Conservation (phyloP, 192 early-diverging fungal genomes). For the Podochytrium sp. region DNA sequence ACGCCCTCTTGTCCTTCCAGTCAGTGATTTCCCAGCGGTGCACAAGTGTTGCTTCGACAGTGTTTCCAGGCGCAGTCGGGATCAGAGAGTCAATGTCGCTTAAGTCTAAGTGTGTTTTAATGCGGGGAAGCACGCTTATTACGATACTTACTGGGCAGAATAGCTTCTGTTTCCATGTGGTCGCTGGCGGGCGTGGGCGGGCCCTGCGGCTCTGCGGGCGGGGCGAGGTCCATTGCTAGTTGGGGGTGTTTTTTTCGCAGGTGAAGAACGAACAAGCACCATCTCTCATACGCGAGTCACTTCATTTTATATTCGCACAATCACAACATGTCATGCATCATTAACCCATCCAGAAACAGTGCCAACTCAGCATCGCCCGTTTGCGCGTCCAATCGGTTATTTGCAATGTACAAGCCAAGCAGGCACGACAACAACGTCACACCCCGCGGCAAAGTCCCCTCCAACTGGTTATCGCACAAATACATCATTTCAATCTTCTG, state of each 20-base stretch:
- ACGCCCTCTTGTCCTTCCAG: conserved; percentile 38
- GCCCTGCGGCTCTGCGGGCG: background rate
- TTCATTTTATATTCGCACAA: conserved; percentile 47
- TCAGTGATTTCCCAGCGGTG: conserved; percentile 44
- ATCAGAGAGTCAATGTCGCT: conserved; percentile 16
- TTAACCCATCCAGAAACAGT: conserved; percentile 65
- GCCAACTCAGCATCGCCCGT: too few species aligned
- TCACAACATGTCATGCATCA: conserved; percentile 53
- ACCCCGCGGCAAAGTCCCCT: too few species aligned
- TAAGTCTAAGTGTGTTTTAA: too few species aligned
- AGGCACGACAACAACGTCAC: too few species aligned
- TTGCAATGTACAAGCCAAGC: too few species aligned
- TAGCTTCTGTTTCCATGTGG: conserved; percentile 2
- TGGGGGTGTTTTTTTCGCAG: background rate
- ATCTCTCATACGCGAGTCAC: conserved; percentile 38
- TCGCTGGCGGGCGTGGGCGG: conserved; percentile 4
- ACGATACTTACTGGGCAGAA: too few species aligned
- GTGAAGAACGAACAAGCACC: background rate
- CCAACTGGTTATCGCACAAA: too few species aligned
- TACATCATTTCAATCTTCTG: too few species aligned
- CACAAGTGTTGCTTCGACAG: conserved; percentile 23
- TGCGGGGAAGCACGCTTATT: background rate
- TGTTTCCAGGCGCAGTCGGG: conserved; percentile 10
- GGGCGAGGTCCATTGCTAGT: background rate
- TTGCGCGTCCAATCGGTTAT: too few species aligned